phyloP scores from a whole-genome alignment of 768 basidiomycete species.

The Amanita muscaria region DNA sequence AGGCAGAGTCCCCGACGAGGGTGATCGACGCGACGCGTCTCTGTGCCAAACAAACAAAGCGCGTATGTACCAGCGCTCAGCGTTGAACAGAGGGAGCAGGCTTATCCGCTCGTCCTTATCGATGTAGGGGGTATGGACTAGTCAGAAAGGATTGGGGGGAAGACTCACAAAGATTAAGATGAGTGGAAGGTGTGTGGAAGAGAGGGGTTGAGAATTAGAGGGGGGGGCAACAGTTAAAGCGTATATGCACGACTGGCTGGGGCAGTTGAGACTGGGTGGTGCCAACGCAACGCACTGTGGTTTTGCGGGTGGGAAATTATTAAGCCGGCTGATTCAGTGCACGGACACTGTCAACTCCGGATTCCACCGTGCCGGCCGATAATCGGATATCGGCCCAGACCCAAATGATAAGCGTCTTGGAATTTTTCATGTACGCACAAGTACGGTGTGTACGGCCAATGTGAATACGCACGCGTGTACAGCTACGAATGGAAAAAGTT shows the following conservation, averaged over 20 bases:
- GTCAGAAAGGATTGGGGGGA: neutral
- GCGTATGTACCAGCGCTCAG: constrained; percentile 10
- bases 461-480: too few relatives aligned
- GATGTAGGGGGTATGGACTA: neutral
- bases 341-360: constrained; percentile 5
- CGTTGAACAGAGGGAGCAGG: constrained; percentile 4
- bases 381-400: neutral
- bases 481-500: neutral
- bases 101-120: neutral
- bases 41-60: constrained; percentile 17
- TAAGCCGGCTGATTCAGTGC: constrained; percentile 6
- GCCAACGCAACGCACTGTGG: constrained; percentile 6
- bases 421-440: too few relatives aligned
- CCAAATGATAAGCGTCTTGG: too few relatives aligned
- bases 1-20: constrained; percentile 3
- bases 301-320: constrained; percentile 9
- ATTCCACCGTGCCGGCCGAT: constrained; percentile 2
- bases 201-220: constrained; percentile 4
- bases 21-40: constrained; percentile 19
- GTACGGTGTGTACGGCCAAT: too few relatives aligned
- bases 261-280: constrained; percentile 4
- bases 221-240: constrained; percentile 4
- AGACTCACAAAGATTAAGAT: constrained; percentile 7
- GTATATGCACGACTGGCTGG: constrained; percentile 9
- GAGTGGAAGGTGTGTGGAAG: constrained; percentile 7